Base-by-base conservation (phyloP, 2,329 filamentous ascomycete species). In the Neonectria ditissima region DNA sequence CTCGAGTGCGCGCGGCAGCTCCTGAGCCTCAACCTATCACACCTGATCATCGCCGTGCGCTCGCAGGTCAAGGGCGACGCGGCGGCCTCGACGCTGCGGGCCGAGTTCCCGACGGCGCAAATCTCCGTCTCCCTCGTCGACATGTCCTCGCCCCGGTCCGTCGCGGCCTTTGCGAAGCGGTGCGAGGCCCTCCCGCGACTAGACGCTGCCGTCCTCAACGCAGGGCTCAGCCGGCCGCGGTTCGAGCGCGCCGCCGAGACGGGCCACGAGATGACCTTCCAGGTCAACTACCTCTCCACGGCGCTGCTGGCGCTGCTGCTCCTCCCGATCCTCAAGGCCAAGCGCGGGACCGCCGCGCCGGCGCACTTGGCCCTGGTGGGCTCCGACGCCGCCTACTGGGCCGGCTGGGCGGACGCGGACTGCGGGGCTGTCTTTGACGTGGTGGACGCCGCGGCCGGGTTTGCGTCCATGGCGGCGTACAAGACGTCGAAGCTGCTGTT, bases 41-140 rank as follows among this genome's bases (percentile, higher is more conserved):
- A 77, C 41, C 68, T 87, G 9, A 80, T 87, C 62, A 68, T 86
- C 7, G 82, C 80, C 4, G 82, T 85, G 1, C 83, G 85, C 1
- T 82, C 77, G 2, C 56, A 68, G 0, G 44, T 70, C 2, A 83
- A 79, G 57, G 85, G 84, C 5, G 76, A 84, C n/a, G 73, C 63
- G 0, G 84, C 83, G 8, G 66, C 68, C 10, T 56, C 64, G 48
- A 60, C 44, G 5, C 69, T 74, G 8, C 63, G 30, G 7, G 41
- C 24, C 4, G 56, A 72, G 22, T 74, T 73, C 2, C 79, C 78
- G 0, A 59, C 68, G 0, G 80, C 81, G 4, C 75, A 56, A 2
- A 77, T 87, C 18, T 77, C 84, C 14, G 83, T 87, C 9, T 87
- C 80, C 75, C 11, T 72, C 2, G 66, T 87, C 16, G 84, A 87